Conservation (phyloP, 1,284 basidiomycete genomes). For the Phellinidium pouzarii region DNA sequence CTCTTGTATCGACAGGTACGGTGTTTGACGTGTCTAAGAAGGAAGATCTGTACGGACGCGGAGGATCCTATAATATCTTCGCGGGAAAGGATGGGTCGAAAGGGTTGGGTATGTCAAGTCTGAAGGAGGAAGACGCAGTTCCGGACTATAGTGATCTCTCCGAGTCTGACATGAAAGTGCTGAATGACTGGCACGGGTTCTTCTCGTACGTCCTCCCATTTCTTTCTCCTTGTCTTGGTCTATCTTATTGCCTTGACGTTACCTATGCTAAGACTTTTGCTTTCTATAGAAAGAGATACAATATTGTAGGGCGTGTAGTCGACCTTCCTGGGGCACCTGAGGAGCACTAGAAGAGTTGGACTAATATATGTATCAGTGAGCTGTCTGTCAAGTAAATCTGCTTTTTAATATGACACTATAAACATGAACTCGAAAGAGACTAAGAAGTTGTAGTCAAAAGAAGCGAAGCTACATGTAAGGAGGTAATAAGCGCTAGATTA, state of each 20-base stretch:
- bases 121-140: conserved; percentile 84
- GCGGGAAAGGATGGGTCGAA: conserved; percentile 88
- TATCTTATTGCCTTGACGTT: too few relatives aligned
- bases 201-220: conserved; percentile 46
- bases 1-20: conserved; percentile 43
- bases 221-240: neutral
- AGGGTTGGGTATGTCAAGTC: conserved; percentile 79
- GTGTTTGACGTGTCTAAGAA: conserved; percentile 84
- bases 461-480: too few relatives aligned
- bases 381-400: neutral
- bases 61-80: conserved; percentile 65
- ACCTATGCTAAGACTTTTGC: neutral
- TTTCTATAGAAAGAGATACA: conserved; percentile 66
- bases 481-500: too few relatives aligned
- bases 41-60: conserved; percentile 74
- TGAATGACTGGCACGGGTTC: conserved; percentile 89
- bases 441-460: too few relatives aligned
- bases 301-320: conserved; percentile 65
- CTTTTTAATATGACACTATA: neutral
- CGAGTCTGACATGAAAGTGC: conserved; percentile 73
- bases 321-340: conserved; percentile 27
- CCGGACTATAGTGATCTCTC: conserved; percentile 79
- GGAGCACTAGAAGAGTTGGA: neutral
- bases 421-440: too few relatives aligned
- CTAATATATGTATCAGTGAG: neutral